Evolutionary conservation across 257 asterid species (phyloP), one percentile per base, ranked within the genome.

Genomic region (Voacanga thouarsii): DNA sequence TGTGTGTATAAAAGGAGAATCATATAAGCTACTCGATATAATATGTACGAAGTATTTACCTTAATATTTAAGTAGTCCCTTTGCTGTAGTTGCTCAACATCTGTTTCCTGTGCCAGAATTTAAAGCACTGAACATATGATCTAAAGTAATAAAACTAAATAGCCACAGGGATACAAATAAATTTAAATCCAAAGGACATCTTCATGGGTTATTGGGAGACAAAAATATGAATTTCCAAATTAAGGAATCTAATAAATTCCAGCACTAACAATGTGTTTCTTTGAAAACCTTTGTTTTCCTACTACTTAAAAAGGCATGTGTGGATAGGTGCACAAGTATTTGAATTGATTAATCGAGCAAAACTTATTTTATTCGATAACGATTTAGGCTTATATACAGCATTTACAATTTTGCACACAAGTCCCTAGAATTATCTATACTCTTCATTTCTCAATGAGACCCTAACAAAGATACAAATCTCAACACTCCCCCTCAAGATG

Each of bases 81-180:
- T 85, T 95, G 97, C 85, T 95, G 99, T 83, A 95, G 88, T 80
- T 91, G 94, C 89, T 95, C 98, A 55, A 95, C 96, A 86, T 95
- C 98, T 75, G 93, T 84, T 90, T 95, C 99, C 99, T 95, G 87
- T 15, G 51, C 16, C 76, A 78, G 60, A 56, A 55, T 43, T 26
- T 74, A 41, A 43, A 56, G 43, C n/a, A 70, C 12, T n/a, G 21
- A 56, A 43, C 53, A 56, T 77, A 67, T 50, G n/a, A 2, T 10
- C 30, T n/a, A 55, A 55, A 33, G 23, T 23, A 53, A 57, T 23
- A 39, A 8, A 75, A 26, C 14, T 19, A 15, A 14, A 14, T 28
- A 6, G 41, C 41, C 33, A 10, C 3, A 12, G 30, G 14, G 33
- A 70, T 39, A 67, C 75, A 73, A 72, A 28, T 64, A 63, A 72